A percentile compares a stretch with the other conserved stretches of the same genome.
Evolutionary conservation across 1,139 yeast genomes (phyloP).

Genomic region (Debaryomyces sp.): DNA sequence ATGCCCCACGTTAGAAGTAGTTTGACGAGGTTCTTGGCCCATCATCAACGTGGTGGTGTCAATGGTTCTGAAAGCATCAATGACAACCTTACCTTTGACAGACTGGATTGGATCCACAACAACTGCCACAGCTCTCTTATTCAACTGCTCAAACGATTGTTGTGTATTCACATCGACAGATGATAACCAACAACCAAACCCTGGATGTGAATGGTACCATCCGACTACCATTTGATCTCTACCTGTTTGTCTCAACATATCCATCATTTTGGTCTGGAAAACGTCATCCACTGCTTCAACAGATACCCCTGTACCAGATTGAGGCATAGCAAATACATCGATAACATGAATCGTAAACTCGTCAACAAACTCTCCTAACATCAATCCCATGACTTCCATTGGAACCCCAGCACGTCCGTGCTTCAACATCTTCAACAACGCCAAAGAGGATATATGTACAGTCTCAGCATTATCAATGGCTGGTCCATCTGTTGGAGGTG

Average conservation of each 20-base stretch:
- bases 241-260: slow-evolving; percentile 97
- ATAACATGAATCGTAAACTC: slow-evolving; percentile 96
- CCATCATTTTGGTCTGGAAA: slow-evolving; percentile 99
- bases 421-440: slow-evolving; percentile 92
- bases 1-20: slow-evolving; percentile 94
- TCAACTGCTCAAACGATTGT: slow-evolving; percentile 94
- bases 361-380: slow-evolving; percentile 98
- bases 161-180: slow-evolving; percentile 97
- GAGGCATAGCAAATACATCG: slow-evolving; percentile 99
- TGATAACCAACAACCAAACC: slow-evolving; percentile 99
- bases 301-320: slow-evolving; percentile 96
- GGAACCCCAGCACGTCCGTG: slow-evolving; percentile 99
- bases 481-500: slow-evolving; percentile 68
- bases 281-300: slow-evolving; percentile 99
- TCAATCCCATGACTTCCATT: slow-evolving; percentile 99
- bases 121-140: slow-evolving; percentile 94
- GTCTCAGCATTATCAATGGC: slow-evolving; percentile 95
- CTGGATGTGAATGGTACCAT: slow-evolving; percentile 99
- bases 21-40: slow-evolving; percentile 98
- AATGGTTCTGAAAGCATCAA: slow-evolving; percentile 96
- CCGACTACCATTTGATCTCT: slow-evolving; percentile 99
- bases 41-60: slow-evolving; percentile 87
- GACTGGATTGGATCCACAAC: slow-evolving; percentile 98
- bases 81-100: slow-evolving; percentile 97
- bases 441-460: slow-evolving; percentile 93